Evolutionary conservation across 495 filamentous ascomycete genomes (phyloP), one percentile per base, ranked within the genome.

Genomic region (Podospora pseudopauciseta): DNA sequence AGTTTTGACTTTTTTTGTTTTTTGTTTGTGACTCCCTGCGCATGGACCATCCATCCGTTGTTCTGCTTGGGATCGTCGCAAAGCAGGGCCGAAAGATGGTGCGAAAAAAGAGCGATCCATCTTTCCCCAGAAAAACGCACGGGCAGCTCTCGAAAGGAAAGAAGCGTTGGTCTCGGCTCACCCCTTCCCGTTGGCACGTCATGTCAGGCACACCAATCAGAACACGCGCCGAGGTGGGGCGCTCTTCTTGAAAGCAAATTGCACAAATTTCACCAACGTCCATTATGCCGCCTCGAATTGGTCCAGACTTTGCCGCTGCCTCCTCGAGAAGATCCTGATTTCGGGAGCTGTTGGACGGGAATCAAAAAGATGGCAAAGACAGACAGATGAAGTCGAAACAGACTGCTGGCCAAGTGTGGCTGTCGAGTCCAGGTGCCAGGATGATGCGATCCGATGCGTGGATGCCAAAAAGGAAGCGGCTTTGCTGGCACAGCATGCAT

Each of bases 181-280:
- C n/a, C 20, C 20, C 11, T 23, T 20, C 65, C 61, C 19, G 61
- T 27, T 63, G 67, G 64, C 32, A 65, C 64, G 54, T 66, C 60
- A 64, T 67, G 63, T 54, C 55, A 68, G 68, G 68, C 56, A 68
- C 68, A 63, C 66, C 68, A 70, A 73, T 70, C 66, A 73, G 19
- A 60, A 30, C 32, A 20, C 27, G 60, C 60, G 49, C 55, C 59
- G 23, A 60, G 63, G 61, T 63, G 28, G 61, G 61, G 16, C 55
- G 23, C 55, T 20, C 55, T 26, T 58, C 6, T 9, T 65, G 7
- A 63, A 58, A 39, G 59, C 34, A 74, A 72, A 74, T 74, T 74
- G 68, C 65, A 54, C 67, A 66, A 71, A 74, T 71, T 69, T 71
- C 72, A 71, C 67, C 61, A 66, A 66, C 59, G 62, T 54, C 59